These are phyloP conservation scores for Pseudogymnoascus sp. DNA, from an alignment of 2,329 filamentous ascomycete species.

Conservation along the genomic window DNA sequence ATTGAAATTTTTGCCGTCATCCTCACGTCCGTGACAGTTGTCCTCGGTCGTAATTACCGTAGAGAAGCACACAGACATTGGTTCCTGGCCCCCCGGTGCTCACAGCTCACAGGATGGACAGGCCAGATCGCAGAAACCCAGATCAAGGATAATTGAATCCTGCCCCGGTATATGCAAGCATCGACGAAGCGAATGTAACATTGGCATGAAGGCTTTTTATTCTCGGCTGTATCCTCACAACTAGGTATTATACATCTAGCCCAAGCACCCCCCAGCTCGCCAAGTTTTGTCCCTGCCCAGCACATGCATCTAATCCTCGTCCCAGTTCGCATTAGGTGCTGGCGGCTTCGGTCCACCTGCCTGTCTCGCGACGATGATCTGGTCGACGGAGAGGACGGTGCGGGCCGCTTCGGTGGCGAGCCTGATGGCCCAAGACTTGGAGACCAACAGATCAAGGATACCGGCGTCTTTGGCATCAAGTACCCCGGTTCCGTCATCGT, in stretches of 20 bases:
- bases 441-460: slow-evolving; percentile 84
- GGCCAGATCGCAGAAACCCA: not conserved
- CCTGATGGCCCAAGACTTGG: slow-evolving; percentile 96
- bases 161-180: not conserved
- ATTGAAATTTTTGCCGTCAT: not conserved
- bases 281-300: slow-evolving; percentile 11
- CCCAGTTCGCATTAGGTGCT: slow-evolving; percentile 67
- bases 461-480: slow-evolving; percentile 81
- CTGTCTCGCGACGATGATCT: slow-evolving; percentile 97
- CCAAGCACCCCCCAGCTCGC: slow-evolving; percentile 16
- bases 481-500: slow-evolving; percentile 70
- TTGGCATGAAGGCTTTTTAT: not conserved
- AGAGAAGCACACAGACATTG: not conserved
- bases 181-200: not conserved
- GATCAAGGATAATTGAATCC: not conserved
- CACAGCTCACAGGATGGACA: not conserved
- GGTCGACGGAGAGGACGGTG: slow-evolving; percentile 92
- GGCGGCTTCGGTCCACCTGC: slow-evolving; percentile 96
- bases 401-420: slow-evolving; percentile 90
- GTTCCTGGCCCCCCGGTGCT: not conserved
- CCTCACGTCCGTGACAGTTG: not conserved
- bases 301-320: slow-evolving; percentile 29
- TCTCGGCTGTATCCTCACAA: slow-evolving; percentile 6
- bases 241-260: slow-evolving; percentile 25
- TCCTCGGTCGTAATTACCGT: not conserved